Percentiles rank a stretch among this genome's conserved stretches.
These are phyloP conservation scores for Fusarium nodosum DNA, from an alignment of 2,329 filamentous ascomycete genomes.

Conservation along the genomic window DNA sequence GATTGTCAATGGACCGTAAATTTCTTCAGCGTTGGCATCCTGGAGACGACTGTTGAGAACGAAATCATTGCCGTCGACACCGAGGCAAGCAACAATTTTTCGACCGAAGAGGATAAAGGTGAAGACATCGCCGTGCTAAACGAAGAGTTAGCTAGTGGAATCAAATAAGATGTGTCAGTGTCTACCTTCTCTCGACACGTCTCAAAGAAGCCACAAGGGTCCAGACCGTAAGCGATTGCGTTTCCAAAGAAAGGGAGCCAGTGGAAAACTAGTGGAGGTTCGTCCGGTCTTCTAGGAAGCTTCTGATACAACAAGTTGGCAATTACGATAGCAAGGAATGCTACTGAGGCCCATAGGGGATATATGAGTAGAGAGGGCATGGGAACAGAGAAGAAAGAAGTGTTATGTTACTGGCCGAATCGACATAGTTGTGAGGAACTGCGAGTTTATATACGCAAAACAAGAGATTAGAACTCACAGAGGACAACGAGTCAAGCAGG, in stretches of 20 bases:
- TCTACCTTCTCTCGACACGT: slow-evolving; percentile 73
- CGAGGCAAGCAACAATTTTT: slow-evolving; percentile 65
- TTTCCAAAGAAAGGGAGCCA: slow-evolving; percentile 75
- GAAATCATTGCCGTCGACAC: slow-evolving; percentile 67
- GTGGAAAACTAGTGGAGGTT: slow-evolving; percentile 70
- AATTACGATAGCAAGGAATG: slow-evolving; percentile 16
- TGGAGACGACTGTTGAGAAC: slow-evolving; percentile 67
- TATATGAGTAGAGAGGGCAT: slow-evolving; percentile 26
- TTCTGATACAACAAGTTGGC: slow-evolving; percentile 36
- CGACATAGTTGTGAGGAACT: neutral
- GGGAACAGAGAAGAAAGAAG: neutral
- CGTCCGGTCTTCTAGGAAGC: slow-evolving; percentile 42
- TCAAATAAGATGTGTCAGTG: neutral
- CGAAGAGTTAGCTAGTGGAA: neutral
- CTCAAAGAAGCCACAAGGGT: slow-evolving; percentile 77
- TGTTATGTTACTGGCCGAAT: neutral
- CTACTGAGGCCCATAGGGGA: slow-evolving; percentile 14
- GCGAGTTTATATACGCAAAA: slow-evolving; percentile 15
- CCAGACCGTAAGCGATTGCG: slow-evolving; percentile 78
- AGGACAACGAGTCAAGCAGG: neutral
- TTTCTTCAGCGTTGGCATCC: slow-evolving; percentile 68
- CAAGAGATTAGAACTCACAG: neutral
- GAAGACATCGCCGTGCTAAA: slow-evolving; percentile 66
- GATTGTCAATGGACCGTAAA: slow-evolving; percentile 65
- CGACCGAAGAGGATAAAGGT: slow-evolving; percentile 67